Base-by-base conservation (phyloP, 176 grass and related monocot genomes). In the Elymus sibiricus region DNA sequence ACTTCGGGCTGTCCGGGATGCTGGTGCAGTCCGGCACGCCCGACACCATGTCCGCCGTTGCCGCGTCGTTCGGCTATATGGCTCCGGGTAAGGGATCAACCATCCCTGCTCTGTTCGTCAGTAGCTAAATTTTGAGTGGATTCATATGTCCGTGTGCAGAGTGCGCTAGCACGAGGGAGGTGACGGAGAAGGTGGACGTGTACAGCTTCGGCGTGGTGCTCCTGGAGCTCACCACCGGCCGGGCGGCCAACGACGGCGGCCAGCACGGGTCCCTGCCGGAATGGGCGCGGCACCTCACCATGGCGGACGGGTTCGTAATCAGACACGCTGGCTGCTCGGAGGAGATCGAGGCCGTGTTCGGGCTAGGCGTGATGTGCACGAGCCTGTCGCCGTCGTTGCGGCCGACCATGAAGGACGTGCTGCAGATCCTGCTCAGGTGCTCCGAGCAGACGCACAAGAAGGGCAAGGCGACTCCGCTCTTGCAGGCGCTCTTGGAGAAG, bases 121-220 rank as follows among this genome's bases (percentile, higher is more conserved):
- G 16, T 53, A 7, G 49, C 49, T 0, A 44, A 31, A 44, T 22
- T 27, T 9, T 7, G 0, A 5, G 8, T 26, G 21, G 7, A 7
- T 75, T n/a, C 59, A 28, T 75, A 75, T 38, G 75, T n/a, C 37
- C 22, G 25, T 19, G 11, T 55, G 53, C 86, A 94, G 95, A 94
- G 84, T 92, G 88, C 12, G 90, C 67, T 5, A 92, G 92, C 80
- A 83, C 92, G 3, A 92, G 86, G 64, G 94, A 90, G 72, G 63
- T 92, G 26, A 91, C 86, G 22, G 92, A 94, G 87, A 98, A 98
- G 51, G 88, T 92, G 0, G 92, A 96, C 60, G 92, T 94, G 14
- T 99, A 96, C 87, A 99, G 97, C 88, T 99, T 94, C 75, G 97
- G 94, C 46, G 97, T 96, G 11, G 92, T 99, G 40, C 90, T 99